A percentile compares a stretch with the other conserved stretches of the same genome.
phyloP scores from a whole-genome alignment of 208 protist genomes.

The Lotmaria passim region DNA sequence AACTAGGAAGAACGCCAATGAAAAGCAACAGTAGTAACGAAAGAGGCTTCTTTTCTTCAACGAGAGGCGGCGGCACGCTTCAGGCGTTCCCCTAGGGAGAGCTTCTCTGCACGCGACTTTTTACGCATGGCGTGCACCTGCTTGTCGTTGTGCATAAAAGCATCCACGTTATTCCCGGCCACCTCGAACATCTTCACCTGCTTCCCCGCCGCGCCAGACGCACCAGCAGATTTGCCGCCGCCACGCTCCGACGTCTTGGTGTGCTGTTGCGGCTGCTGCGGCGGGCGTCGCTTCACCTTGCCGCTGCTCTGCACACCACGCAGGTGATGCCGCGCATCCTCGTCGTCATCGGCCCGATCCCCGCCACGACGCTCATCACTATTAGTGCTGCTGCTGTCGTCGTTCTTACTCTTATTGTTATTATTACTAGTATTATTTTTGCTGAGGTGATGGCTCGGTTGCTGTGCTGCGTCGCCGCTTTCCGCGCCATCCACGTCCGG shows the following conservation, averaged over 20 bases:
- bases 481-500: conserved; percentile 45
- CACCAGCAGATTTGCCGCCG: conserved; percentile 1
- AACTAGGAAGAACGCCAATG: conserved; percentile 13
- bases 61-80: conserved; percentile 28
- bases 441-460: too few relatives aligned
- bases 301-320: conserved; percentile 82
- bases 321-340: conserved; percentile 64
- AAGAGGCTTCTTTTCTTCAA: background rate
- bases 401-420: too few relatives aligned
- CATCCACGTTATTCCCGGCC: conserved; percentile 41
- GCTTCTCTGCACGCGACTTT: conserved; percentile 65
- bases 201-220: conserved; percentile 11
- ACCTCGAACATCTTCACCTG: conserved; percentile 83
- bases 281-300: conserved; percentile 28
- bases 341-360: conserved; percentile 38
- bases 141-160: conserved; percentile 75
- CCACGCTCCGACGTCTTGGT: conserved; percentile 18
- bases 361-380: conserved; percentile 3
- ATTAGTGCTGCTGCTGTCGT: too few relatives aligned
- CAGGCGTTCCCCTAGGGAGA: conserved; percentile 79
- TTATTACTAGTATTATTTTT: too few relatives aligned
- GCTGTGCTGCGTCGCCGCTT: conserved; percentile 4
- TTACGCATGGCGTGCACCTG: conserved; percentile 78
- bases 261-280: conserved; percentile 9
- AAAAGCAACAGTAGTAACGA: background rate